phyloP scores from a whole-genome alignment of 2,329 filamentous ascomycete genomes.

The Nakataea oryzae region DNA sequence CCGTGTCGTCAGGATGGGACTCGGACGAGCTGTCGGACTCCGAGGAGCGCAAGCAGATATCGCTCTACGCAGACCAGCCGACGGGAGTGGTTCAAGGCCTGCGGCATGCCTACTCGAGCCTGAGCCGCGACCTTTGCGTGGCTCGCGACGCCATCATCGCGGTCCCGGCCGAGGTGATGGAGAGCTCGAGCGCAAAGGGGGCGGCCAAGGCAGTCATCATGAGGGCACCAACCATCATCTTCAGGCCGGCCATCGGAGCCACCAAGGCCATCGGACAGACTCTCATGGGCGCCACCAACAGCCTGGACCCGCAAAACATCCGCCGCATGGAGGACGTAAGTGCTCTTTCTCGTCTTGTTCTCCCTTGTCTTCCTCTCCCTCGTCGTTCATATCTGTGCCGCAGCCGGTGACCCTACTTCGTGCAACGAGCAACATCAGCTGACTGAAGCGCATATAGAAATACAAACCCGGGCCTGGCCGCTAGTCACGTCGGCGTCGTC shows the following conservation, averaged over 20 bases:
- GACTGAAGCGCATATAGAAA: conserved; percentile 8
- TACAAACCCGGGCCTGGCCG: conserved; percentile 14
- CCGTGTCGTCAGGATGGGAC: conserved; percentile 4
- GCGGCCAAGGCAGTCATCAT: conserved; percentile 69
- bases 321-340: conserved; percentile 82
- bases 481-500: background rate
- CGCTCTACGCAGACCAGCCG: conserved; percentile 88
- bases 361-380: background rate
- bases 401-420: too few relatives aligned
- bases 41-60: conserved; percentile 67
- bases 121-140: conserved; percentile 78
- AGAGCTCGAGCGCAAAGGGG: conserved; percentile 70
- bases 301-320: conserved; percentile 73
- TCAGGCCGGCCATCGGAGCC: conserved; percentile 82
- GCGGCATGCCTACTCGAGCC: conserved; percentile 67
- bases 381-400: too few relatives aligned
- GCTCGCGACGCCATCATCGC: conserved; percentile 89
- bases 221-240: conserved; percentile 84
- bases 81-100: conserved; percentile 80
- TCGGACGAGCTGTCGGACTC: conserved; percentile 44
- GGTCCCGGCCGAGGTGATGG: conserved; percentile 83
- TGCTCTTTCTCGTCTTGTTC: conserved; percentile 13
- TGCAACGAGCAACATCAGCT: background rate
- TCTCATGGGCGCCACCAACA: conserved; percentile 84
- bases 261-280: conserved; percentile 84